These are phyloP conservation scores for Oemleria cerasiformis DNA, from an alignment of 306 rosid genomes.

Conservation along the genomic window DNA sequence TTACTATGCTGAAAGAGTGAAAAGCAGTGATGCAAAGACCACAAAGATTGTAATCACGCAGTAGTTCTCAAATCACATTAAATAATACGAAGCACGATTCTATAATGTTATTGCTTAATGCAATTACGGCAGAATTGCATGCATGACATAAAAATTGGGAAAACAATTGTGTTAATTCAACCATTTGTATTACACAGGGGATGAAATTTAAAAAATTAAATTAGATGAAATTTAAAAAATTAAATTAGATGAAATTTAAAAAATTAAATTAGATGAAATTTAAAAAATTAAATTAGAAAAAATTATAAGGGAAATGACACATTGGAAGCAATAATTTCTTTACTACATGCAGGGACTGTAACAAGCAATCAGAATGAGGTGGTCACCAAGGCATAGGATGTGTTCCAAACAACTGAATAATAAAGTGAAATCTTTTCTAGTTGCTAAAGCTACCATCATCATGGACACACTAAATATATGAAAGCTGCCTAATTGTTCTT, in stretches of 20 bases:
- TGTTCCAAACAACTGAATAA: background rate
- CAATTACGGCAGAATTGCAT: background rate
- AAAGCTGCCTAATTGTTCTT: background rate
- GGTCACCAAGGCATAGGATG: background rate
- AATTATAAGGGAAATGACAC: background rate
- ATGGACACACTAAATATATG: background rate
- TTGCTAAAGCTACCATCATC: background rate
- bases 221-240: no score
- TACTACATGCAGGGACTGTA: background rate
- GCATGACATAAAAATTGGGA: background rate
- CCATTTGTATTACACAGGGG: background rate
- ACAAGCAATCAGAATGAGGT: background rate
- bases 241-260: no score
- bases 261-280: no score
- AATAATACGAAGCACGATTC: background rate
- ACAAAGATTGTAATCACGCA: background rate
- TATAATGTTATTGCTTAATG: background rate
- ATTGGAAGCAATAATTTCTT: background rate
- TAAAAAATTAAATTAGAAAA: background rate
- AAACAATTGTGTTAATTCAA: no score
- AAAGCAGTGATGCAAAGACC: background rate
- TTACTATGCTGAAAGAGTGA: background rate
- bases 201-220: background rate
- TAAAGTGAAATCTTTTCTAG: background rate
- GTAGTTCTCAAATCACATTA: background rate